Conservation (phyloP, 495 filamentous ascomycete species). For the Cryomyces minteri region DNA sequence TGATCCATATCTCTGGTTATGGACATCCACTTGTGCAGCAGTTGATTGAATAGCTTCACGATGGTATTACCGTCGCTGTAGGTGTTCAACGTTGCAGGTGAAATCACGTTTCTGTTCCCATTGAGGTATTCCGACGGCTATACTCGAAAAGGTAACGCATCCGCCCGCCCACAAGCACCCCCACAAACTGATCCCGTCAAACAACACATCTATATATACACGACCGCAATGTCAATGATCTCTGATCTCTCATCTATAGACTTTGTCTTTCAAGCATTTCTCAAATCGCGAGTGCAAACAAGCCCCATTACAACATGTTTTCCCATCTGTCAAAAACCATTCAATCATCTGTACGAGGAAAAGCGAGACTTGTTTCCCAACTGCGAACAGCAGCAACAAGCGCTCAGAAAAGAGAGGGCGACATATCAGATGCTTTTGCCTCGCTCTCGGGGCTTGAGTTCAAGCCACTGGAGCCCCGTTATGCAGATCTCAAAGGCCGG, state of each 20-base stretch:
- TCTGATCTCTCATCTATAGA: neutral
- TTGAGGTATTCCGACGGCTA: too few relatives aligned
- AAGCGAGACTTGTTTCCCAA: neutral
- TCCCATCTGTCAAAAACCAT: slow-evolving; percentile 2
- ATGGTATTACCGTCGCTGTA: too few relatives aligned
- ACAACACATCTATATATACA: neutral
- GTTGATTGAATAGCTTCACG: too few relatives aligned
- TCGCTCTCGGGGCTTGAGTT: slow-evolving; percentile 51
- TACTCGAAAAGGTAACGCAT: neutral
- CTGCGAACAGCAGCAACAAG: slow-evolving; percentile 9
- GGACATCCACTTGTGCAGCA: too few relatives aligned
- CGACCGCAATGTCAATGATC: neutral
- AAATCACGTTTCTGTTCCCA: too few relatives aligned
- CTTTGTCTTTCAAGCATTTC: neutral
- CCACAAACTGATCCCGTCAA: neutral
- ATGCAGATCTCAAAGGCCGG: slow-evolving; percentile 51
- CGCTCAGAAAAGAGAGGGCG: slow-evolving; percentile 29
- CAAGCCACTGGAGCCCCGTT: slow-evolving; percentile 49
- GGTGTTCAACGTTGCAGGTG: too few relatives aligned
- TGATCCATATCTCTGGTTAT: too few relatives aligned
- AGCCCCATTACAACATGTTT: neutral
- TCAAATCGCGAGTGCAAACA: neutral
- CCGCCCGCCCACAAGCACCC: neutral
- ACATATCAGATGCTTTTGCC: slow-evolving; percentile 73
- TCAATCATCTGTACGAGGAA: slow-evolving; percentile 1